phyloP scores from a whole-genome alignment of 495 filamentous ascomycete genomes.

The Neurospora intermedia region DNA sequence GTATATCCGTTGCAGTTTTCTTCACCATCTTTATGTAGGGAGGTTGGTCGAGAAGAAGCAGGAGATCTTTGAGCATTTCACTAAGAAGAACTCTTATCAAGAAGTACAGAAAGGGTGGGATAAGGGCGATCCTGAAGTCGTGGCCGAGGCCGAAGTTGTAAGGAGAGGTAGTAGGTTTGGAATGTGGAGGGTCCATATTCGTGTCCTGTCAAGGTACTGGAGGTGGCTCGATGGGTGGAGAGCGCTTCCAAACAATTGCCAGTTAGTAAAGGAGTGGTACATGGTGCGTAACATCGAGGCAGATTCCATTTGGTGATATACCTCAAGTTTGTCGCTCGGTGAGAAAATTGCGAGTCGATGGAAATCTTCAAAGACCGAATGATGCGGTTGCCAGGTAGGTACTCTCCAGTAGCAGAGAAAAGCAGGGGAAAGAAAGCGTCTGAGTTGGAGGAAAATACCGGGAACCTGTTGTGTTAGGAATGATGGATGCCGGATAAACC shows the following conservation, averaged over 20 bases:
- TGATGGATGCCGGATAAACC: neutral
- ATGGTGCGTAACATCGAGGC: too few relatives aligned
- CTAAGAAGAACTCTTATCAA: neutral
- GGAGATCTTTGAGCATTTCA: too few relatives aligned
- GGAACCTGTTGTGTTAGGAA: neutral
- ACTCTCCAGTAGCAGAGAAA: neutral
- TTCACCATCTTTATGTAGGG: too few relatives aligned
- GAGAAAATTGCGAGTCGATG: neutral
- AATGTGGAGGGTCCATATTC: neutral
- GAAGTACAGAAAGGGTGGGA: neutral
- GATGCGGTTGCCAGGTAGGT: neutral
- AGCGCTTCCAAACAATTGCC: too few relatives aligned
- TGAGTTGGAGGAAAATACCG: neutral
- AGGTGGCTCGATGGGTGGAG: neutral
- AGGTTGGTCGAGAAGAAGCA: too few relatives aligned
- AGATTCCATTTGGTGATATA: too few relatives aligned
- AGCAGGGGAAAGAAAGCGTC: neutral
- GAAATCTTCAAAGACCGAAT: neutral
- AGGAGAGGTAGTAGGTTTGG: neutral
- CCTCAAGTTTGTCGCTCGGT: neutral
- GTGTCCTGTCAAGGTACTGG: neutral
- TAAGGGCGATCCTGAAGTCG: neutral
- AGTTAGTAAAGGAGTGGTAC: too few relatives aligned
- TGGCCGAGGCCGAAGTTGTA: neutral
- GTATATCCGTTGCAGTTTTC: too few relatives aligned